Evolutionary conservation across 805 yeast species (phyloP).

Genomic region (Pichia exigua): DNA sequence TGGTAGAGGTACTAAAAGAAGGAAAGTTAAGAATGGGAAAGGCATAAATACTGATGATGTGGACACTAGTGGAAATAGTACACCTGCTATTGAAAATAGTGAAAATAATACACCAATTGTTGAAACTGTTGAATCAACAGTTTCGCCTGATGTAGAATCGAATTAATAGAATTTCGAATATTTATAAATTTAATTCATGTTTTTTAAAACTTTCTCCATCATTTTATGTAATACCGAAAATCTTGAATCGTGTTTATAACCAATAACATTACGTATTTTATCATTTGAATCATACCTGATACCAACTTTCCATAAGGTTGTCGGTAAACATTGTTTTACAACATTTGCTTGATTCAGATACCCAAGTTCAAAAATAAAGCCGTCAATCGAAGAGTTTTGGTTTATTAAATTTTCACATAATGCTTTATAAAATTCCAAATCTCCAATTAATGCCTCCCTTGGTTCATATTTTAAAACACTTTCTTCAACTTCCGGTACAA

Average conservation of each 20-base stretch:
- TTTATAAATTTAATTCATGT: background rate
- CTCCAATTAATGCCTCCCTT: slow-evolving; percentile 67
- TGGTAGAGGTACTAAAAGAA: slow-evolving; percentile 51
- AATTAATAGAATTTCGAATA: background rate
- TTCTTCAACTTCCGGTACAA: slow-evolving; percentile 38
- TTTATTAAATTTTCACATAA: slow-evolving; percentile 35
- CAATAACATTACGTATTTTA: slow-evolving; percentile 53
- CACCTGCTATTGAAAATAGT: background rate
- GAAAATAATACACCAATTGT: background rate
- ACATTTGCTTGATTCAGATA: slow-evolving; percentile 43
- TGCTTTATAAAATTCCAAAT: slow-evolving; percentile 58
- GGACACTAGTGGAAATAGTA: background rate
- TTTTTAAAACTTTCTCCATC: slow-evolving; percentile 10
- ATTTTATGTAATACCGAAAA: slow-evolving; percentile 10
- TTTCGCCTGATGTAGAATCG: background rate
- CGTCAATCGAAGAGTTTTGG: slow-evolving; percentile 34
- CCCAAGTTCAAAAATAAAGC: slow-evolving; percentile 76
- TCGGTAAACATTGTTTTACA: slow-evolving; percentile 6
- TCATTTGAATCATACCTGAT: slow-evolving; percentile 42
- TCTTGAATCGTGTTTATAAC: slow-evolving; percentile 35
- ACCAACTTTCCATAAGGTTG: slow-evolving; percentile 36
- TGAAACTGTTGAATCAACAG: background rate
- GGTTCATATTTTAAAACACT: slow-evolving; percentile 79
- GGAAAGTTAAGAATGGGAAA: slow-evolving; percentile 18
- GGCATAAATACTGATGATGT: slow-evolving; percentile 8